These are phyloP conservation scores for Nannochloropsis oceanica DNA, from an alignment of 108 stramenopile species.

Conservation along the genomic window DNA sequence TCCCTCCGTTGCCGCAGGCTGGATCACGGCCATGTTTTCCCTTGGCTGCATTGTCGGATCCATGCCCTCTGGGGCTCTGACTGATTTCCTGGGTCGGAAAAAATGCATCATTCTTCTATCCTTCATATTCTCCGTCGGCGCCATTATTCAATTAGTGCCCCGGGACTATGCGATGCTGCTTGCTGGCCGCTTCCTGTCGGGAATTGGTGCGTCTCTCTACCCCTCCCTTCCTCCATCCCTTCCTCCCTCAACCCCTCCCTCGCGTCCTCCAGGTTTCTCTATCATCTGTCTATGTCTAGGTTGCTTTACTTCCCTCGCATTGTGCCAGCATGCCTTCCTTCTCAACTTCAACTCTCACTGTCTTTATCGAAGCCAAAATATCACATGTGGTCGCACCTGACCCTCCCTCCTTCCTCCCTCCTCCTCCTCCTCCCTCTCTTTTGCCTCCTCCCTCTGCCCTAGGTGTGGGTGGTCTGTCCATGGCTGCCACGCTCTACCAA, in stretches of 20 bases:
- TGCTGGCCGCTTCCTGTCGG: neutral
- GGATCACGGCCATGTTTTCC: conserved; percentile 1
- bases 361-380: too few relatives aligned
- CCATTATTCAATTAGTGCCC: neutral
- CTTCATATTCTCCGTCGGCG: conserved; percentile 1
- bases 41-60: neutral
- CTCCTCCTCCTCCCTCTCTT: neutral
- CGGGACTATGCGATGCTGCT: neutral
- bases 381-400: too few relatives aligned
- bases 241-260: too few relatives aligned
- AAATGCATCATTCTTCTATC: neutral
- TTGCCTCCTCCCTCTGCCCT: neutral
- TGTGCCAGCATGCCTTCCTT: too few relatives aligned
- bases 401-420: neutral
- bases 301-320: too few relatives aligned
- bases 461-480: neutral
- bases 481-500: conserved; percentile 27
- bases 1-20: neutral
- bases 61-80: neutral
- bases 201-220: neutral
- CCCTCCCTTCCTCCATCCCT: too few relatives aligned
- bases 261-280: too few relatives aligned
- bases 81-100: neutral
- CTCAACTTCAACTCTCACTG: too few relatives aligned
- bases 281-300: too few relatives aligned